Evolutionary conservation across 208 protist genomes (phyloP), one percentile per base, ranked within the genome.

Genomic region (Trypanosoma lewisi): DNA sequence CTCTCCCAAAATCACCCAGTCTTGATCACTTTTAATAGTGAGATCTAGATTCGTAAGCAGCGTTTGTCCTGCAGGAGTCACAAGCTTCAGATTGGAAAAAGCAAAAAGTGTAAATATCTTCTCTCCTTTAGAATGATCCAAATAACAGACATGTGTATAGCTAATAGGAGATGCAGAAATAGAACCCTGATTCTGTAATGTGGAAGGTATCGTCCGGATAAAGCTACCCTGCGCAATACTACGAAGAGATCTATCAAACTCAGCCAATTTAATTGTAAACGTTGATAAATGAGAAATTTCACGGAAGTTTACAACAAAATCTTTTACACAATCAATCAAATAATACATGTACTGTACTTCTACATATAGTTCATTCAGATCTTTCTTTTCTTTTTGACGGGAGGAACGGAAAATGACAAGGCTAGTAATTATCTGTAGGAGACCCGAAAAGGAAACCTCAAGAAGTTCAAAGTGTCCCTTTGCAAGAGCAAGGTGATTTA

Each of bases 301-400:
- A 48, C 82, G 80, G 65, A 95, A 89, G 68, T 95, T 95, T 21
- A 91, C 79, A 17, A 95, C 79, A 64, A 95, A 85, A 60, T 85
- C 70, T 69, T 89, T 91, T 42, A 93, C 82, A 67, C 78, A 89
- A 21, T 69, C 34, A 75, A 89, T 93, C n/a, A 95, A 65, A 51
- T 88, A 80, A 48, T 88, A 75, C 52, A 95, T 85, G 50, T 88
- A 77, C 53, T 91, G 81, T n/a, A 93, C 67, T 63, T 90, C 74
- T 12, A 93, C 55, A 71, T 89, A 87, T 14, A 91, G 65, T 48
- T 85, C 78, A 54, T 79, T 84, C 59, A 91, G 53, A 0, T 67
- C 67, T 37, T 77, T 81, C 33, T 71, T 63, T 48, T 66, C 25
- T 2, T n/a, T 33, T 17, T 30, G 21, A 5, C 47, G 12, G 6